Evolutionary conservation across 768 basidiomycete genomes (phyloP).

Genomic region (Lentinula raphanica): DNA sequence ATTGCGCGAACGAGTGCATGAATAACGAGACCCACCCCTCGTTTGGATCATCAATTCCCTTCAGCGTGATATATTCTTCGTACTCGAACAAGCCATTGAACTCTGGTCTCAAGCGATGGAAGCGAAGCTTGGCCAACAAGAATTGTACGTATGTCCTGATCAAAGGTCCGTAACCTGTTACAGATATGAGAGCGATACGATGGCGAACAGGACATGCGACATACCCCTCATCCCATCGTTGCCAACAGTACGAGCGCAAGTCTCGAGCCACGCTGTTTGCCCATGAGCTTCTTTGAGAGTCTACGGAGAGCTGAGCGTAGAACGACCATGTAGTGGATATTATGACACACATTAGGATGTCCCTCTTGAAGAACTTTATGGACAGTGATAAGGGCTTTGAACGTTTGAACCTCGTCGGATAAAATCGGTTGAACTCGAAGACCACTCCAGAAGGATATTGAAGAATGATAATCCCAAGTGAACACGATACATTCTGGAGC

Average conservation of each 20-base stretch:
- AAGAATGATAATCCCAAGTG: conserved; percentile 99
- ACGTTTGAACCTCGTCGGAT: conserved; percentile 95
- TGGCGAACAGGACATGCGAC: conserved; percentile 8
- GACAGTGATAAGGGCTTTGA: conserved; percentile 95
- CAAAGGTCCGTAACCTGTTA: conserved; percentile 80
- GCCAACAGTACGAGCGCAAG: conserved; percentile 87
- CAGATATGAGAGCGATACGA: not conserved
- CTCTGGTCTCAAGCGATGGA: conserved; percentile 92
- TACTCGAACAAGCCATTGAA: conserved; percentile 99
- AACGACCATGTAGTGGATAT: not conserved
- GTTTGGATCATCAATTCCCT: conserved; percentile 97
- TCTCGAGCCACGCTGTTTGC: conserved; percentile 97
- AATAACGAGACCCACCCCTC: conserved; percentile 69
- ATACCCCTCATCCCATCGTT: conserved; percentile 78
- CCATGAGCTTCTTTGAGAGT: conserved; percentile 95
- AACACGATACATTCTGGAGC: conserved; percentile 90
- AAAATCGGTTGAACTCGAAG: conserved; percentile 95
- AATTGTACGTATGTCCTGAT: conserved; percentile 97
- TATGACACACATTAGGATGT: conserved; percentile 71
- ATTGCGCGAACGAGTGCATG: not conserved
- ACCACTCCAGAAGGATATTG: conserved; percentile 96
- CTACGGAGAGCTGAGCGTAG: conserved; percentile 34
- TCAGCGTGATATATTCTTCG: conserved; percentile 95
- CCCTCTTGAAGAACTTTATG: conserved; percentile 99
- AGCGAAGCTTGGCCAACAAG: conserved; percentile 89